A percentile compares a stretch with the other conserved stretches of the same genome.
Conservation (phyloP, 1,284 basidiomycete species). For the Sanghuangporus baumii region DNA sequence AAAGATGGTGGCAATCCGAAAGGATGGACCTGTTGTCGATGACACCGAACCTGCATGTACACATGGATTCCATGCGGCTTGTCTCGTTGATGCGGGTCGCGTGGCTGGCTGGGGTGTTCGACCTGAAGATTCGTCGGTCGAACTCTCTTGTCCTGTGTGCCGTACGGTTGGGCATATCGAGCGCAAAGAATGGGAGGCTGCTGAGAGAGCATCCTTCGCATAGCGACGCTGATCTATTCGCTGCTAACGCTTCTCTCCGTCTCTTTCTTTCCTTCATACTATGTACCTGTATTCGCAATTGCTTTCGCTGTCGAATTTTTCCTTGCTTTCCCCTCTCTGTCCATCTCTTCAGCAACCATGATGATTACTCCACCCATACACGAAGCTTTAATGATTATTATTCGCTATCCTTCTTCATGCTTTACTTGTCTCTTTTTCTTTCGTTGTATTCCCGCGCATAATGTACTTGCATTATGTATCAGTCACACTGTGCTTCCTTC, state of each 20-base stretch:
- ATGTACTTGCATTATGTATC: background rate
- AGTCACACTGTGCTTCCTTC: background rate
- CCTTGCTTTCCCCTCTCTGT: background rate
- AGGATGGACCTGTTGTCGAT: slow-evolving; percentile 11
- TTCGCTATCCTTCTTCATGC: background rate
- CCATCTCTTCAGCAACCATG: no score
- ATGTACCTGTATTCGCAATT: background rate
- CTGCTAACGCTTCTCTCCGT: background rate
- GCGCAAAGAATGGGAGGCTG: slow-evolving; percentile 55
- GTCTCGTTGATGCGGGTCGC: slow-evolving; percentile 68
- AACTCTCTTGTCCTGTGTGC: slow-evolving; percentile 67
- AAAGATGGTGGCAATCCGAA: slow-evolving; percentile 43
- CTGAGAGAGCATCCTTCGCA: slow-evolving; percentile 24
- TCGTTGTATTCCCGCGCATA: background rate
- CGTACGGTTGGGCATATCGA: slow-evolving; percentile 51
- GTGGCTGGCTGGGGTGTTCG: slow-evolving; percentile 43
- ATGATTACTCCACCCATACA: no score
- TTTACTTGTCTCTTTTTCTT: background rate
- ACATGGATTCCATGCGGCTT: slow-evolving; percentile 65
- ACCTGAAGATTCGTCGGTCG: slow-evolving; percentile 34
- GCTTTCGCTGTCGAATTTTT: background rate
- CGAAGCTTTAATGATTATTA: background rate
- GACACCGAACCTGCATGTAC: slow-evolving; percentile 37
- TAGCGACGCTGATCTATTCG: slow-evolving; percentile 1
- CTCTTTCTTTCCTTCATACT: background rate